Evolutionary conservation across 306 rosid species (phyloP), one percentile per base, ranked within the genome.

Genomic region (Inga leiocalycina): DNA sequence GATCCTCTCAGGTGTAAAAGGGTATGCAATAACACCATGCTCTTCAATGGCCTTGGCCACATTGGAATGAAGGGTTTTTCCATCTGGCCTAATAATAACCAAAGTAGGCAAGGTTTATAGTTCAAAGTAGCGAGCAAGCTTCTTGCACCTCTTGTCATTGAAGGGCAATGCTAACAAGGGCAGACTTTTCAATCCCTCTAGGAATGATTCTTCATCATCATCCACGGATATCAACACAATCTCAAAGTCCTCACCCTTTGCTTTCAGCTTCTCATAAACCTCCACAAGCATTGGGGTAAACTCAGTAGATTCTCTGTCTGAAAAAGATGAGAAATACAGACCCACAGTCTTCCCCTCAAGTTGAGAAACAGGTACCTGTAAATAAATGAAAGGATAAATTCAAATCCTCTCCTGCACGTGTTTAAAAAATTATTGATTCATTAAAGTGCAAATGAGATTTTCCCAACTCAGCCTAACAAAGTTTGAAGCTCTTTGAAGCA

Each of bases 301-400:
- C 3, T 80, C 82, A 11, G 13, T 6, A 43, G 88, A 84, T 3
- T 81, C 0, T 56, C 5, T 15, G 80, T 71, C 79, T 2, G 88
- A 45, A 39, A 13, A 74, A n/a, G 66, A 10, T 27, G 83, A 90
- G 87, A 93, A 93, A 81, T 88, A 91, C 62, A 93, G 87, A 34
- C 90, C 96, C 15, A 92, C 84, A 1, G 79, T 86, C 86, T 92
- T 92, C 74, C 92, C 98, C 80, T 92, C 93, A 64, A 93, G 92
- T 80, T 90, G 89, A 84, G 97, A 85, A 37, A 89, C 20, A 16
- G n/a, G 59, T 11, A 52, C 59, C 59, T 52, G 59, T 19, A 52
- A 52, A 19, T 52, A 52, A 52, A 15, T 5, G 59, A 1, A 52
- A 14, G 59, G 2, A 4, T 6, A 52, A 52, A 52, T 52, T 52